A percentile compares a stretch with the other conserved stretches of the same genome.
These are phyloP conservation scores for Pseudotsuga menziesii DNA, from an alignment of 75 land plant genomes.

Conservation along the genomic window DNA sequence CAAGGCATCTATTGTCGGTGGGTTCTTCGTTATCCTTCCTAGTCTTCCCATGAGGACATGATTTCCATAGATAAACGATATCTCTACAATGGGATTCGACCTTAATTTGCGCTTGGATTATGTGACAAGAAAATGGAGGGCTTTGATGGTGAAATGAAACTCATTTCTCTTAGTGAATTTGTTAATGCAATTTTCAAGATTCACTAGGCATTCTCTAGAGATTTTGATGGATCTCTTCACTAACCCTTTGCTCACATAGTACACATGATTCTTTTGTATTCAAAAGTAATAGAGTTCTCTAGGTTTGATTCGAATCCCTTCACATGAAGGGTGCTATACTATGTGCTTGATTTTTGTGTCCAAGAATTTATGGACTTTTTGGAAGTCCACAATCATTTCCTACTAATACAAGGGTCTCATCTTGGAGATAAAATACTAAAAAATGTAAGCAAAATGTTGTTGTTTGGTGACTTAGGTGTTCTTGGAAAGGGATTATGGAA, in stretches of 20 bases:
- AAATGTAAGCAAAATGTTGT: too few relatives aligned
- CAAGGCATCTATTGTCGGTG: too few relatives aligned
- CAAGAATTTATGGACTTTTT: too few relatives aligned
- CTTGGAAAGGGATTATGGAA: too few relatives aligned
- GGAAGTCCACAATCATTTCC: too few relatives aligned
- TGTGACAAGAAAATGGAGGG: slow-evolving; percentile 58
- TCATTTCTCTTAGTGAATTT: slow-evolving; percentile 70
- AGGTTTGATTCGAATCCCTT: too few relatives aligned
- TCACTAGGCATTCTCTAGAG: slow-evolving; percentile 49
- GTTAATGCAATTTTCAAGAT: slow-evolving; percentile 69
- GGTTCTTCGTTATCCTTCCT: slow-evolving; percentile 73
- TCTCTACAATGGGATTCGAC: slow-evolving; percentile 85
- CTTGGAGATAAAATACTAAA: too few relatives aligned
- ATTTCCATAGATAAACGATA: slow-evolving; percentile 84
- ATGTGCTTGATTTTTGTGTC: too few relatives aligned
- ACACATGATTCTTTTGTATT: slow-evolving; percentile 71
- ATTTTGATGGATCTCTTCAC: slow-evolving; percentile 74
- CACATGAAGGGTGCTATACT: too few relatives aligned
- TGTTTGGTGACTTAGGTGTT: too few relatives aligned
- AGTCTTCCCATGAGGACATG: slow-evolving; percentile 77
- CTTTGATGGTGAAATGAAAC: slow-evolving; percentile 72
- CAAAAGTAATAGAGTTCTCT: slow-evolving; percentile 51
- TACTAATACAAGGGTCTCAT: too few relatives aligned
- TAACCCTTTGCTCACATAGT: slow-evolving; percentile 63
- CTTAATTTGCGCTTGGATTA: slow-evolving; percentile 85